Conservation (phyloP, 2,329 filamentous ascomycete genomes). For the Fusarium luffae region DNA sequence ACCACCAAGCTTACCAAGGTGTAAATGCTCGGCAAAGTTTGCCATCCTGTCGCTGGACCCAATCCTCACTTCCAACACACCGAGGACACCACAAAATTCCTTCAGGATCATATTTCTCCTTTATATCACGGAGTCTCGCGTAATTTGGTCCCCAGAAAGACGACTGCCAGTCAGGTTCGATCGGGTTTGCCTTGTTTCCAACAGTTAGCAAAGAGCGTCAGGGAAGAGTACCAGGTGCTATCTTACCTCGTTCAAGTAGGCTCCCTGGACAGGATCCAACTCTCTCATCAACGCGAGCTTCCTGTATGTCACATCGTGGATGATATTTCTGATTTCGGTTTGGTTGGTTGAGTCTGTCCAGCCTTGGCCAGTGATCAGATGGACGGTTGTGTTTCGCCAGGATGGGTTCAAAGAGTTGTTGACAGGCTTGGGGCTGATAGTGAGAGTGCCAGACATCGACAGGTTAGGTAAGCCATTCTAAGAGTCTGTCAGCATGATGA, state of each 20-base stretch:
- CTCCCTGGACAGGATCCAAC: not conserved
- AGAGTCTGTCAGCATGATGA: rapidly evolving
- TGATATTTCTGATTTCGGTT: not conserved
- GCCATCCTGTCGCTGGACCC: not conserved
- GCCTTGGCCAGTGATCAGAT: not conserved
- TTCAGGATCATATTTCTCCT: not conserved
- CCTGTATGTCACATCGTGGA: not conserved
- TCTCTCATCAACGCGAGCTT: not conserved
- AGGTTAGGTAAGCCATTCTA: not conserved
- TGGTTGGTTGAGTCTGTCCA: not conserved
- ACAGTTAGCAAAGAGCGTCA: not conserved
- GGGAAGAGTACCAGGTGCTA: rapidly evolving
- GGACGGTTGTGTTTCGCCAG: not conserved
- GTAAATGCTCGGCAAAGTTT: not conserved
- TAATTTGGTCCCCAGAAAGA: constrained; percentile 1
- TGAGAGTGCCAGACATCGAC: not conserved
- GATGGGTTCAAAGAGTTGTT: not conserved
- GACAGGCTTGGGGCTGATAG: not conserved
- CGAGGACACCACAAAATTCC: constrained; percentile 2
- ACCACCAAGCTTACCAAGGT: not conserved
- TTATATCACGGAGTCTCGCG: not conserved
- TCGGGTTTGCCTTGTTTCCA: not conserved
- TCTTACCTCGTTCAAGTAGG: not conserved
- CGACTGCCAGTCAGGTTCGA: not conserved
- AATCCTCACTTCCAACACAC: constrained; percentile 9